Evolutionary conservation across 495 filamentous ascomycete genomes (phyloP), one percentile per base, ranked within the genome.

Genomic region (Xylaria flabelliformis): DNA sequence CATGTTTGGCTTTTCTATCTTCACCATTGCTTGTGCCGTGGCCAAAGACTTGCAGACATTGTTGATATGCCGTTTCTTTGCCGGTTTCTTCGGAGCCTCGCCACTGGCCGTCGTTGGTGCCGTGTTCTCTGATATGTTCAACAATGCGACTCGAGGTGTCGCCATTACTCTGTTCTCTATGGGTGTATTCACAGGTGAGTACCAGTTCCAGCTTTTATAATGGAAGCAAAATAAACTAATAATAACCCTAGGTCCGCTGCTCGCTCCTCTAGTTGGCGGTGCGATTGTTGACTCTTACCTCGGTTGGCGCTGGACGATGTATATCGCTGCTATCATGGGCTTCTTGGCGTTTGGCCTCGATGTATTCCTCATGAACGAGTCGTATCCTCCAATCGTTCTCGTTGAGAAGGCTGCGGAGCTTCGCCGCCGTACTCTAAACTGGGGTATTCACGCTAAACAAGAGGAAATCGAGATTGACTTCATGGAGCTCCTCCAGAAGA

Each of bases 401-500:
- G 87, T 96, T 63, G 78, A 83, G 34, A 97, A 97, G 81, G 94
- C 94, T 6, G 79, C 87, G 1, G 90, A 94, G 67, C 85, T 97
- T 26, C 91, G 94, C 61, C 92, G 93, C 13, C 83, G 91, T 56
- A 97, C 94, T 8, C 88, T 89, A 77, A 97, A 97, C 82, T 97
- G 94, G 94, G 94, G 93, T 58, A 97, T 97, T 73, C 94, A 97
- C 82, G 93, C 94, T 59, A 97, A 94, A 78, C 93, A 97, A 79
- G 94, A 97, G 77, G 94, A 97, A 82, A 94, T 97, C 73, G 94
- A 97, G 79, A 86, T 98, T 67, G 91, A 96, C 81, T 85, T 97
- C 73, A 80, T 85, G 39, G 92, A 97, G 81, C 84, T 97, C 15
- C 51, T 97, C 51, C 88, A 85, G 72, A 95, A 95, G 87, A 97